A percentile compares a stretch with the other conserved stretches of the same genome.
These are phyloP conservation scores for Fusarium heterosporum DNA, from an alignment of 2,329 filamentous ascomycete species.

Conservation along the genomic window DNA sequence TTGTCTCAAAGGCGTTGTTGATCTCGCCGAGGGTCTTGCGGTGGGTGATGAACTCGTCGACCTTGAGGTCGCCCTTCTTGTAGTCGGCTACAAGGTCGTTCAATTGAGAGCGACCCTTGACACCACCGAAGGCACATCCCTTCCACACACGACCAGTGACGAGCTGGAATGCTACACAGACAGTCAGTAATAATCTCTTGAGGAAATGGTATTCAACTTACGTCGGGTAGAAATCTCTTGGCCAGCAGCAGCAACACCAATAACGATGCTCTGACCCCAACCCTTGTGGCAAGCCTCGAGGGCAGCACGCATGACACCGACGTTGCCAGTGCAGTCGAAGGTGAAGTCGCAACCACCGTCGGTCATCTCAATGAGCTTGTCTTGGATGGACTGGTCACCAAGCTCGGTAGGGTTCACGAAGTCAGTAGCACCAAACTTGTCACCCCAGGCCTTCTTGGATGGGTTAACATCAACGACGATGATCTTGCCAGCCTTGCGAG, in stretches of 20 bases:
- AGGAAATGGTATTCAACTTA: conserved; percentile 62
- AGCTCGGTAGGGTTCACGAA: conserved; percentile 94
- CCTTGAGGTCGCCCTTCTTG: conserved; percentile 89
- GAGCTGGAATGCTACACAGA: conserved; percentile 86
- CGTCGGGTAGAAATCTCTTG: conserved; percentile 95
- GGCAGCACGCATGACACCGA: conserved; percentile 93
- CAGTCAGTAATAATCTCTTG: conserved; percentile 37
- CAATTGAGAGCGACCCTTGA: conserved; percentile 96
- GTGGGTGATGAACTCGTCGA: conserved; percentile 99
- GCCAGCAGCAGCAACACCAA: conserved; percentile 94
- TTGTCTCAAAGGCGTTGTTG: conserved; percentile 89
- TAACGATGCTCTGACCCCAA: conserved; percentile 98
- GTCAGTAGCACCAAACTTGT: conserved; percentile 95
- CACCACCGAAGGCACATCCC: conserved; percentile 96
- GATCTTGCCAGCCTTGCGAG: conserved; percentile 82
- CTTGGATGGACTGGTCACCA: conserved; percentile 83
- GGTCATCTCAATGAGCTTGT: conserved; percentile 96
- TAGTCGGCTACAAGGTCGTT: conserved; percentile 90
- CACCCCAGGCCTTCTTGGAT: conserved; percentile 88
- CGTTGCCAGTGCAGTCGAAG: conserved; percentile 98
- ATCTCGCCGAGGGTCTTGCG: conserved; percentile 84
- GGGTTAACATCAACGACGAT: conserved; percentile 85
- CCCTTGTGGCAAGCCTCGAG: conserved; percentile 99
- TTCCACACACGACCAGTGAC: conserved; percentile 98
- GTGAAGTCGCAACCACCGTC: conserved; percentile 99